Conservation (phyloP, 371 early-diverging fungal species). For the Mucor mucedo region DNA sequence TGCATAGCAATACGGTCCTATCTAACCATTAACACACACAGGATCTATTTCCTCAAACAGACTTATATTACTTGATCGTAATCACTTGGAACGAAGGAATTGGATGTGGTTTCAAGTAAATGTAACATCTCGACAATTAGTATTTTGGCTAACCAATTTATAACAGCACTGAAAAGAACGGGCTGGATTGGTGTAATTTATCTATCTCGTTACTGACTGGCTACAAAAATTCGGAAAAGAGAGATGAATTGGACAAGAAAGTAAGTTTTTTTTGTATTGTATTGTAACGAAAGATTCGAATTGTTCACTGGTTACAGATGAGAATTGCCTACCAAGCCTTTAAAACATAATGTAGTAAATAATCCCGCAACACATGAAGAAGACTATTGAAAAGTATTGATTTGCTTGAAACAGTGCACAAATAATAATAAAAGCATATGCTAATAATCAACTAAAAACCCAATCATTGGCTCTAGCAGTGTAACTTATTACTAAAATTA, state of each 20-base stretch:
- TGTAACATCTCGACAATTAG: not conserved
- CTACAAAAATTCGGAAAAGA: not conserved
- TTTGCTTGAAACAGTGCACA: too few species aligned
- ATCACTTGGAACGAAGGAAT: slow-evolving; percentile 31
- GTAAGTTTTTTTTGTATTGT: not conserved
- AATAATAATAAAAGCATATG: too few species aligned
- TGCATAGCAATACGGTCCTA: not conserved
- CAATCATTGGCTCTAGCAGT: too few species aligned
- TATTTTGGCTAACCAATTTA: not conserved
- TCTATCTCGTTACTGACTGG: not conserved
- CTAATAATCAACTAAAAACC: too few species aligned
- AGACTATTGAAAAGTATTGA: too few species aligned
- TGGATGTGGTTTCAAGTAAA: slow-evolving; percentile 14
- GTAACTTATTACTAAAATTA: too few species aligned
- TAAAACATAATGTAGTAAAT: not conserved
- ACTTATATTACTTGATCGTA: slow-evolving; percentile 29
- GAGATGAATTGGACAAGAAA: not conserved
- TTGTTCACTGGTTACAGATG: not conserved
- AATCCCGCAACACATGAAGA: too few species aligned
- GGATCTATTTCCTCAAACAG: slow-evolving; percentile 22
- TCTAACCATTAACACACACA: not conserved
- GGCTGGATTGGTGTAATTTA: not conserved
- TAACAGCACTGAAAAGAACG: not conserved
- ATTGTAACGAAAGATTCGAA: not conserved
- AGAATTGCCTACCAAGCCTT: not conserved